phyloP scores from a whole-genome alignment of 805 yeast species.

The Metschnikowia lochheadii region DNA sequence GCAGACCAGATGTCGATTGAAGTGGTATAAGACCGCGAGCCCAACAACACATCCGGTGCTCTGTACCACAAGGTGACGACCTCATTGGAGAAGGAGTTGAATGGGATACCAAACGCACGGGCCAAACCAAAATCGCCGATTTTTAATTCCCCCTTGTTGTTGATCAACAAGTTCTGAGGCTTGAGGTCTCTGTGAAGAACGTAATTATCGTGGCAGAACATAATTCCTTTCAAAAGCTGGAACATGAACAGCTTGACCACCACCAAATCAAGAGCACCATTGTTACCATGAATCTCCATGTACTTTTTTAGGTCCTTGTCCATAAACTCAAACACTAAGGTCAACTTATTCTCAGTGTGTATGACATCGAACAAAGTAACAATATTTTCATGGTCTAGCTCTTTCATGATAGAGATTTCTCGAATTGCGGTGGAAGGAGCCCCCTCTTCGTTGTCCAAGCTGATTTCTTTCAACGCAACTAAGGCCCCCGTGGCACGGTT shows the following conservation, averaged over 20 bases:
- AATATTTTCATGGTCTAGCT: constrained; percentile 86
- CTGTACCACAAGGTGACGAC: constrained; percentile 98
- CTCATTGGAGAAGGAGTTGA: constrained; percentile 94
- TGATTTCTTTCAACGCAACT: constrained; percentile 93
- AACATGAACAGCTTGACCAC: constrained; percentile 89
- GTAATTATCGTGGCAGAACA: constrained; percentile 79
- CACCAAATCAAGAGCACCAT: constrained; percentile 69
- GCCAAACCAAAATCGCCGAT: constrained; percentile 97
- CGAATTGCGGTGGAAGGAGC: constrained; percentile 98
- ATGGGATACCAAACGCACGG: constrained; percentile 96
- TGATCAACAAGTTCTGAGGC: constrained; percentile 91
- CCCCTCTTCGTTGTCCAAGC: constrained; percentile 93
- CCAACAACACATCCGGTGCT: constrained; percentile 94
- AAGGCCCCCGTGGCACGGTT: constrained; percentile 81
- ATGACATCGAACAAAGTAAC: constrained; percentile 92
- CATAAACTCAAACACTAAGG: constrained; percentile 88
- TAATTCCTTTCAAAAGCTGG: constrained; percentile 85
- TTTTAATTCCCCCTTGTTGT: constrained; percentile 84
- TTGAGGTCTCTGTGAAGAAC: constrained; percentile 86
- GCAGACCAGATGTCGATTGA: constrained; percentile 99
- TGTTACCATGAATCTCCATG: constrained; percentile 82
- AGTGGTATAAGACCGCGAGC: constrained; percentile 92
- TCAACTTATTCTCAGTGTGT: constrained; percentile 93
- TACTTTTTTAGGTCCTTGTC: constrained; percentile 90
- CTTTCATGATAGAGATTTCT: constrained; percentile 93